Conservation (phyloP, 2,329 filamentous ascomycete species). For the Paraphaeosphaeria minitans region DNA sequence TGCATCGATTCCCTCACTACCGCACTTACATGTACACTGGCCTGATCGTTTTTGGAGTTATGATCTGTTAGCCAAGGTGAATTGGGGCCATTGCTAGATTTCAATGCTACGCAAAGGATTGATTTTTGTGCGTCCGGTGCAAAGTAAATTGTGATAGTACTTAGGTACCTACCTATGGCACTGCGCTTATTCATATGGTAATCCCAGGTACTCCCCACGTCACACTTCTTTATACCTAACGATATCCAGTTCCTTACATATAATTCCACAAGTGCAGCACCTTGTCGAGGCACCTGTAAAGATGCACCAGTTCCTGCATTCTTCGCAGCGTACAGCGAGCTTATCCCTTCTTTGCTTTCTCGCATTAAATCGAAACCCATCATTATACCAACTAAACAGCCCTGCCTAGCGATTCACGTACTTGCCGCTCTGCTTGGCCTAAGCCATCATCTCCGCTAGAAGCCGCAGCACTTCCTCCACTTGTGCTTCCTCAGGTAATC, state of each 20-base stretch:
- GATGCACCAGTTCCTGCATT: neutral
- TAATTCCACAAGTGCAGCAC: neutral
- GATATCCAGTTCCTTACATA: neutral
- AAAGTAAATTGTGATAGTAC: neutral
- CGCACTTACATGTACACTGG: too few species aligned
- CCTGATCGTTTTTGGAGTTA: too few species aligned
- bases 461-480: neutral
- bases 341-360: neutral
- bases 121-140: too few species aligned
- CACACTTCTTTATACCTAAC: neutral
- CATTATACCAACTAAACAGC: neutral
- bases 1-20: too few species aligned
- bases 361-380: neutral
- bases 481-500: neutral
- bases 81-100: too few species aligned
- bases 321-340: neutral
- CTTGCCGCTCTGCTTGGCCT: neutral
- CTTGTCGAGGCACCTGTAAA: neutral
- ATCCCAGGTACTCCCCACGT: neutral
- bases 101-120: too few species aligned
- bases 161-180: neutral
- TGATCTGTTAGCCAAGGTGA: too few species aligned
- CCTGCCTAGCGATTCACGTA: neutral
- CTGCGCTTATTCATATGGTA: neutral
- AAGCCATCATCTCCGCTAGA: neutral